Evolutionary conservation across 1,284 basidiomycete genomes (phyloP).

Genomic region (Cryptococcus sp.): DNA sequence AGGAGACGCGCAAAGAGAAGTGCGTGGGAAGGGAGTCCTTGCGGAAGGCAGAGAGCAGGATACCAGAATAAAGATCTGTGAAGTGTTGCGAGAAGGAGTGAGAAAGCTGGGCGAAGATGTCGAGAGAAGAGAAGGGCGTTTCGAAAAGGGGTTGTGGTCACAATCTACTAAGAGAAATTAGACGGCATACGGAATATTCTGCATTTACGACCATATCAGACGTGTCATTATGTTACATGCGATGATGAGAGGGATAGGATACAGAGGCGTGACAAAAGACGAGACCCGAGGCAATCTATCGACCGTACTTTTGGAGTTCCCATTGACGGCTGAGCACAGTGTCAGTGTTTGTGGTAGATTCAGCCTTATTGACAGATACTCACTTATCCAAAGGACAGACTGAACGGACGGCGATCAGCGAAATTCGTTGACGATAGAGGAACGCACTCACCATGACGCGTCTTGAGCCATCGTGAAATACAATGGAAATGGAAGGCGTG

Average conservation of each 20-base stretch:
- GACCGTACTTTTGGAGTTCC: conserved; percentile 55
- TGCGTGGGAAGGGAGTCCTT: conserved; percentile 24
- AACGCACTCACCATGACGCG: conserved; percentile 65
- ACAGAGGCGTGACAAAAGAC: neutral
- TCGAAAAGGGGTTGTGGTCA: conserved; percentile 41
- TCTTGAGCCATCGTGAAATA: conserved; percentile 99
- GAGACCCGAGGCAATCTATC: conserved; percentile 25
- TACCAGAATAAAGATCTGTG: conserved; percentile 35
- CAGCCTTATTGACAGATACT: conserved; percentile 46
- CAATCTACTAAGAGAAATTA: conserved; percentile 25
- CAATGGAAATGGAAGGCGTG: conserved; percentile 99
- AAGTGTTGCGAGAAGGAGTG: conserved; percentile 40
- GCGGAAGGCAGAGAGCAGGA: conserved; percentile 33
- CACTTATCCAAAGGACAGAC: conserved; percentile 98
- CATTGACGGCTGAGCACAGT: conserved; percentile 46
- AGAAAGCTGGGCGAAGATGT: conserved; percentile 40
- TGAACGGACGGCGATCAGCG: conserved; percentile 23
- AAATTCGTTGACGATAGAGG: neutral
- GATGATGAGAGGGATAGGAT: neutral
- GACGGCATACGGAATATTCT: neutral
- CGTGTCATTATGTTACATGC: conserved; percentile 1
- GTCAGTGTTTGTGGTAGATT: conserved; percentile 63
- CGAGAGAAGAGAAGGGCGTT: conserved; percentile 49
- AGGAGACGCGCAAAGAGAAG: conserved; percentile 26
- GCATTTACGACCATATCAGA: neutral